Percentiles rank a stretch among this genome's conserved stretches.
Evolutionary conservation across 2,329 filamentous ascomycete genomes (phyloP).

Genomic region (Sclerotinia borealis): DNA sequence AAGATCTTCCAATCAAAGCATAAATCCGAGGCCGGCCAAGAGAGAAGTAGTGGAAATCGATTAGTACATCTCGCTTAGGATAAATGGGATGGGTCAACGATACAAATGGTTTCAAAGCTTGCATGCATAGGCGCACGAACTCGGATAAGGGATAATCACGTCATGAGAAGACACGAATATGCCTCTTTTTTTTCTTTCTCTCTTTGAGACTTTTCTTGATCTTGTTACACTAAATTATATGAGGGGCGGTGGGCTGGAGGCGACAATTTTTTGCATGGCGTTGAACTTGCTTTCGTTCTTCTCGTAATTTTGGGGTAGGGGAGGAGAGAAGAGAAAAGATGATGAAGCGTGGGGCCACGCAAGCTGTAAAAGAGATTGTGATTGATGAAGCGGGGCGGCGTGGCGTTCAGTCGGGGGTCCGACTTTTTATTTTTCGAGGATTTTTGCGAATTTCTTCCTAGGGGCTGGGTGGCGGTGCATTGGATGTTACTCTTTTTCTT

Average conservation of each 20-base stretch:
- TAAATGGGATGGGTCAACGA: neutral
- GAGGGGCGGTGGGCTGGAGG: neutral
- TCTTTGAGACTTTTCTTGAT: neutral
- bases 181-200: neutral
- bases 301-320: neutral
- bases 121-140: constrained; percentile 9
- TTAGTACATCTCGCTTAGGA: constrained; percentile 12
- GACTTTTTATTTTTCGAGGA: neutral
- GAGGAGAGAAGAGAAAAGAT: neutral
- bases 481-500: neutral
- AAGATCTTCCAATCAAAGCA: constrained; percentile 20
- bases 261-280: neutral
- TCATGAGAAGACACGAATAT: constrained; percentile 3
- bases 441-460: neutral
- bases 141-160: constrained; percentile 7
- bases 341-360: neutral
- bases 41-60: constrained; percentile 26
- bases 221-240: constrained; percentile 9
- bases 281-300: neutral
- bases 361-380: constrained; percentile 6
- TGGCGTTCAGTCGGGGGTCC: constrained; percentile 1
- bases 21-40: constrained; percentile 15
- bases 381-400: constrained; percentile 4
- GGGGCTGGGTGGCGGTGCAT: neutral
- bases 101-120: constrained; percentile 2